Evolutionary conservation across 2,329 filamentous ascomycete genomes (phyloP), one percentile per base, ranked within the genome.

Genomic region (Neocatenulostroma microsporum): DNA sequence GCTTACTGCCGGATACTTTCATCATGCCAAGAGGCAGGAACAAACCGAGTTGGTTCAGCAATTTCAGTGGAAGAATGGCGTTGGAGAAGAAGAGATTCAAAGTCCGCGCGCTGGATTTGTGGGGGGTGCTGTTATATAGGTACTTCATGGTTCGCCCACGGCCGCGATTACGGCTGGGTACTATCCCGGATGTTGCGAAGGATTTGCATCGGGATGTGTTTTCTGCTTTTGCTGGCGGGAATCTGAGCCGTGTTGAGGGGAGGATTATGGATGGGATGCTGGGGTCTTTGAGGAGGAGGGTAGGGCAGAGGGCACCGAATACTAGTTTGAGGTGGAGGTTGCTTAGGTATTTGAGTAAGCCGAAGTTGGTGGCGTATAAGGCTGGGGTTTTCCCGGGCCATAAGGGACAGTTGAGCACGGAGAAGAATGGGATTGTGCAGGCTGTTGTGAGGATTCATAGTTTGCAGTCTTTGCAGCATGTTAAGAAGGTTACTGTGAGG

Each of bases 161-260:
- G 15, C 61, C 61, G 17, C 32, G 36, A 18, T 49, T 67, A 13
- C 45, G 56, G n/a, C 37, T 62, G 17, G 45, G 43, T 15, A 50
- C 60, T 27, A 54, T 65, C 25, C 59, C 62, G 13, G 35, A 46
- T 8, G 54, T 63, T 25, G 66, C 62, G 9, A 52, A 53, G 26
- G 45, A 57, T 7, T 53, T 72, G n/a, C 67, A 73, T 40, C 41
- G 56, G 30, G 42, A 53, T 18, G 67, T 73, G 62, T 72, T 71
- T 49, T 58, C 48, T 17, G 57, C 63, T 15, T 68, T 72, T 43
- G 67, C 69, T 17, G 47, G 44, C 50, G 70, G 64, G 48, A 58
- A 55, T 19, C 40, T 52, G 21, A 30, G 38, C 6, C 23, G 38
- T n/a, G 33, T 57, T 14, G 37, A 52, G 34, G 25, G 26, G 1